These are phyloP conservation scores for Pichia scutulata DNA, from an alignment of 805 yeast species.

Conservation along the genomic window DNA sequence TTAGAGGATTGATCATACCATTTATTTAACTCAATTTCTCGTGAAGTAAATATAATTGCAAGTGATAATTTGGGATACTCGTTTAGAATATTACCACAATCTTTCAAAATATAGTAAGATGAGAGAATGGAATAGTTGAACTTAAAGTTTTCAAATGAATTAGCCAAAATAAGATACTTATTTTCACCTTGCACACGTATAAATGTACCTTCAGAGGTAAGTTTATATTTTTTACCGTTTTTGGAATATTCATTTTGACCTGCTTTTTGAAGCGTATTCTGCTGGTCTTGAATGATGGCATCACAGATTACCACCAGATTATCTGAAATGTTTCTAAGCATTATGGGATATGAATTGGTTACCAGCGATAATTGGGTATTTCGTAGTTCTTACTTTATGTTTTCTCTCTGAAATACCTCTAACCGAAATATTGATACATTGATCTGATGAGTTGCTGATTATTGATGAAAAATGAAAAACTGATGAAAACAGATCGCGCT, in stretches of 20 bases:
- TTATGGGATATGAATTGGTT: not conserved
- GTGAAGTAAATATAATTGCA: conserved; percentile 41
- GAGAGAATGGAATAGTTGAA: conserved; percentile 33
- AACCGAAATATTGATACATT: no score
- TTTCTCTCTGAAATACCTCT: no score
- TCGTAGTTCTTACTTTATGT: no score
- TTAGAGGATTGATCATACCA: conserved; percentile 42
- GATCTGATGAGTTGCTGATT: no score
- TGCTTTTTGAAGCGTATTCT: conserved; percentile 18
- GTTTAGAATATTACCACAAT: conserved; percentile 32
- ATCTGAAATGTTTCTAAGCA: conserved; percentile 22
- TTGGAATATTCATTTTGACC: conserved; percentile 25
- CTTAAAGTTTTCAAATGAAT: conserved; percentile 18
- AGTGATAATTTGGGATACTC: conserved; percentile 37
- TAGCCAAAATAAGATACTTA: conserved; percentile 38
- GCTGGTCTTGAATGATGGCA: conserved; percentile 18
- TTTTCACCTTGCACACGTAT: conserved; percentile 42
- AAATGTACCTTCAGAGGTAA: conserved; percentile 38
- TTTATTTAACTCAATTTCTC: conserved; percentile 38
- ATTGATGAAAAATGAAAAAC: no score
- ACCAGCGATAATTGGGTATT: no score
- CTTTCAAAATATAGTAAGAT: conserved; percentile 35
- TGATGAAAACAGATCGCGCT: no score
- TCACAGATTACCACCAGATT: conserved; percentile 25
- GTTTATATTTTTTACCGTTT: conserved; percentile 42